Conservation (phyloP, 2,329 filamentous ascomycete species). For the Xenoacremonium recifei region DNA sequence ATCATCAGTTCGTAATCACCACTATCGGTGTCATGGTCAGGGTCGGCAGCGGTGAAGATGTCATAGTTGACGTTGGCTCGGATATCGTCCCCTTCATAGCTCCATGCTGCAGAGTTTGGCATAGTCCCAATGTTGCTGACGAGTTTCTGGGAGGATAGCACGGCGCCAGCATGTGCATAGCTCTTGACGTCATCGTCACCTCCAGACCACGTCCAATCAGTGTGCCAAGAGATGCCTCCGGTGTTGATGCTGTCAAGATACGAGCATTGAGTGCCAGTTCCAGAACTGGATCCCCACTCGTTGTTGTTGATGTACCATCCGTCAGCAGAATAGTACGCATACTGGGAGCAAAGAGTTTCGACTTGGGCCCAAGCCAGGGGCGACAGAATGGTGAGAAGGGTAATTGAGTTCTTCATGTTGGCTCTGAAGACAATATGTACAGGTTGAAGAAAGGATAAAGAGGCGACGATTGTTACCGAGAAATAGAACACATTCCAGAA, state of each 20-base stretch:
- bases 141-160: conserved; percentile 21
- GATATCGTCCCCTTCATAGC: conserved; percentile 27
- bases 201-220: conserved; percentile 40
- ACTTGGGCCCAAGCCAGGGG: neutral
- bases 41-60: conserved; percentile 49
- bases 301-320: conserved; percentile 35
- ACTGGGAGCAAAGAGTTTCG: conserved; percentile 21
- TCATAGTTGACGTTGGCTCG: conserved; percentile 60
- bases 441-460: no score
- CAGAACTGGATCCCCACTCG: conserved; percentile 35
- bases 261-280: conserved; percentile 39
- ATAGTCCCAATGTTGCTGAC: conserved; percentile 33
- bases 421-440: no score
- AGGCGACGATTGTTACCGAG: no score
- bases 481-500: no score
- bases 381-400: neutral
- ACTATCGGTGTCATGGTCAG: conserved; percentile 33
- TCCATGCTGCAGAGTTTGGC: conserved; percentile 32
- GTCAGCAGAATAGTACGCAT: conserved; percentile 16
- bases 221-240: conserved; percentile 37
- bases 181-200: conserved; percentile 39
- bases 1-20: conserved; percentile 64
- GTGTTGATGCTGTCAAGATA: conserved; percentile 33
- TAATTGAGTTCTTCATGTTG: neutral
- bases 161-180: conserved; percentile 30